Conservation (phyloP, 495 filamentous ascomycete genomes). For the Penicillium psychrofluorescens region DNA sequence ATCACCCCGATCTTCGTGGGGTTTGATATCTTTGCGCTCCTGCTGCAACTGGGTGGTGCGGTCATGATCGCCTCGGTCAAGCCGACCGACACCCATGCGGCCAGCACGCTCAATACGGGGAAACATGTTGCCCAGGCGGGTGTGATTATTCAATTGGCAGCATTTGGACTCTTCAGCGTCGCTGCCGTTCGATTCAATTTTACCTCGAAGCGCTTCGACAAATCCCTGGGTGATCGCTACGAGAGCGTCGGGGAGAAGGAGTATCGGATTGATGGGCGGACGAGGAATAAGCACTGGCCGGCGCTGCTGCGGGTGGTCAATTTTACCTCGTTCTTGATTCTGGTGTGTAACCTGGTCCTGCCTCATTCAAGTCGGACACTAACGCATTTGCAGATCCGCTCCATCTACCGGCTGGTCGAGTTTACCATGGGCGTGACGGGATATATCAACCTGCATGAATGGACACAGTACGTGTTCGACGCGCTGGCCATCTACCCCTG, state of each 20-base stretch:
- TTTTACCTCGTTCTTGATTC: constrained; percentile 41
- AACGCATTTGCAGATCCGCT: constrained; percentile 37
- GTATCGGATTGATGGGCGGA: constrained; percentile 20
- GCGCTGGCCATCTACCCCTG: constrained; percentile 45
- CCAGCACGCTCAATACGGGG: constrained; percentile 24
- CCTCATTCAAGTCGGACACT: not conserved
- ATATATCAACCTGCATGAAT: constrained; percentile 46
- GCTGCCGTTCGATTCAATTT: constrained; percentile 31
- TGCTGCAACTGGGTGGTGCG: constrained; percentile 21
- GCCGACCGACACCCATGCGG: constrained; percentile 13
- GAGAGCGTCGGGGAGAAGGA: constrained; percentile 17
- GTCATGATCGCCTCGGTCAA: constrained; percentile 29
- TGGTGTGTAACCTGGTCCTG: constrained; percentile 30
- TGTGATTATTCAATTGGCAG: constrained; percentile 31
- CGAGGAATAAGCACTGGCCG: constrained; percentile 39
- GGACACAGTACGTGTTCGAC: constrained; percentile 58
- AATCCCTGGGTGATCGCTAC: constrained; percentile 18
- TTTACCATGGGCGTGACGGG: constrained; percentile 49
- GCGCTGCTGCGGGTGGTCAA: constrained; percentile 48
- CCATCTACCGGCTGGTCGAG: constrained; percentile 56
- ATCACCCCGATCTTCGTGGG: constrained; percentile 26
- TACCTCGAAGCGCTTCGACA: constrained; percentile 31
- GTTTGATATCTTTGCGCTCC: constrained; percentile 22
- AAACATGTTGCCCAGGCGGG: constrained; percentile 34
- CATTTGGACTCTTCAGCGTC: constrained; percentile 37